Evolutionary conservation across 2,329 filamentous ascomycete genomes (phyloP).

Genomic region (Fusarium virguliforme): DNA sequence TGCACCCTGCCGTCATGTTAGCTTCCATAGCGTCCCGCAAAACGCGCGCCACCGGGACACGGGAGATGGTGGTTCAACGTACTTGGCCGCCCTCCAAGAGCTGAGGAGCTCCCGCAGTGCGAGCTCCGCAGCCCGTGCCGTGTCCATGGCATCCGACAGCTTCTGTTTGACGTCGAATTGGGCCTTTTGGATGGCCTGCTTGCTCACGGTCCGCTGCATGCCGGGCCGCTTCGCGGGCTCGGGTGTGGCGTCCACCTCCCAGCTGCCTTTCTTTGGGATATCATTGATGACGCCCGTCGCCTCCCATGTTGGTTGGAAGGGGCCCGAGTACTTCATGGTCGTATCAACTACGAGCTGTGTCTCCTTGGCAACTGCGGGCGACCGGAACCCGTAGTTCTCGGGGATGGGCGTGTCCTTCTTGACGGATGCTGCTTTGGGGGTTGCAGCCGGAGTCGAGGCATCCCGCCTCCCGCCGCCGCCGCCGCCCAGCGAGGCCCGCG

Average conservation of each 20-base stretch:
- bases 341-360: slow-evolving; percentile 62
- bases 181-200: slow-evolving; percentile 70
- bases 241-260: slow-evolving; percentile 55
- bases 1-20: slow-evolving; percentile 62
- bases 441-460: slow-evolving; percentile 72
- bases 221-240: slow-evolving; percentile 57
- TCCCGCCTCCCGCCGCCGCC: slow-evolving; percentile 64
- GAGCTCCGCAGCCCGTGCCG: slow-evolving; percentile 86
- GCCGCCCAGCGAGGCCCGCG: slow-evolving; percentile 72
- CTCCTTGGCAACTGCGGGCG: slow-evolving; percentile 61
- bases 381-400: slow-evolving; percentile 58
- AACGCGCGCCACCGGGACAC: neutral
- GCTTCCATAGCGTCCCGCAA: slow-evolving; percentile 27
- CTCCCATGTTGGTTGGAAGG: slow-evolving; percentile 78
- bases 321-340: slow-evolving; percentile 67
- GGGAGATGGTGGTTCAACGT: slow-evolving; percentile 54
- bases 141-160: slow-evolving; percentile 80
- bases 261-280: slow-evolving; percentile 65
- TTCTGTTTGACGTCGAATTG: slow-evolving; percentile 77
- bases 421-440: slow-evolving; percentile 61
- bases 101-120: slow-evolving; percentile 87
- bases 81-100: slow-evolving; percentile 88
- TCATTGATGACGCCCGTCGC: slow-evolving; percentile 85
- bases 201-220: slow-evolving; percentile 63
- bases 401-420: slow-evolving; percentile 60